Base-by-base conservation (phyloP, 2,329 filamentous ascomycete species). In the Aspergillus fijiensis region DNA sequence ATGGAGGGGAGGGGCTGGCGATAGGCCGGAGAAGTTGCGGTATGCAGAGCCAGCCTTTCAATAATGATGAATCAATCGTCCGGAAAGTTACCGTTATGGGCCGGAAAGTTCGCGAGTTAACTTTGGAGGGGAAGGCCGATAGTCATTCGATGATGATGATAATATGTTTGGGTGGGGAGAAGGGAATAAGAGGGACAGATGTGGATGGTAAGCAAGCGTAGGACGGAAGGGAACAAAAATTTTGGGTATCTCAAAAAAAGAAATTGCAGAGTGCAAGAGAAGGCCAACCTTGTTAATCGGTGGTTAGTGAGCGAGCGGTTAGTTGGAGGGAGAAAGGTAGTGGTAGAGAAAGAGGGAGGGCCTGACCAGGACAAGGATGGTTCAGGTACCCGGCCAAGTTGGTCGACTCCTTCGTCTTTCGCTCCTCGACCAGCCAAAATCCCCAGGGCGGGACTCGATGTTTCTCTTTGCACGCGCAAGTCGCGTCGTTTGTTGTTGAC, bases 401-500 rank as follows among this genome's bases (percentile, higher is more conserved):
- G 53, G 42, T 31, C 45, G 59, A 59, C 56, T 53, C 57, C 53
- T 61, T 52, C 49, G 55, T 29, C 42, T 49, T 29, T 49, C 53
- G 49, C 29, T 50, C 19, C 49, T 42, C 57, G 54, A 23, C 54
- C 50, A 55, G 51, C 61, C 63, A 63, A 42, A 42, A 63, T 63
- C 60, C 58, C 59, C 49, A 58, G 25, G 39, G 63, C 57, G 62
- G 62, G 65, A 63, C 61, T 64, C 45, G 63, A 60, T 63, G 64
- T 66, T 65, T 58, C 60, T 63, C 55, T 45, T 59, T 53, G 23
- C 49, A 60, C 65, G 67, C 70, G 68, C 65, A 64, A 66, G 50
- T 63, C 70, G 70, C 69, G 68, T 72, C 69, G 65, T 69, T 69
- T 70, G 70, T 72, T 71, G 68, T 70, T 70, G 70, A 68, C 60